These are phyloP conservation scores for Halophytophthora polymorphica DNA, from an alignment of 352 stramenopile species.

Conservation along the genomic window DNA sequence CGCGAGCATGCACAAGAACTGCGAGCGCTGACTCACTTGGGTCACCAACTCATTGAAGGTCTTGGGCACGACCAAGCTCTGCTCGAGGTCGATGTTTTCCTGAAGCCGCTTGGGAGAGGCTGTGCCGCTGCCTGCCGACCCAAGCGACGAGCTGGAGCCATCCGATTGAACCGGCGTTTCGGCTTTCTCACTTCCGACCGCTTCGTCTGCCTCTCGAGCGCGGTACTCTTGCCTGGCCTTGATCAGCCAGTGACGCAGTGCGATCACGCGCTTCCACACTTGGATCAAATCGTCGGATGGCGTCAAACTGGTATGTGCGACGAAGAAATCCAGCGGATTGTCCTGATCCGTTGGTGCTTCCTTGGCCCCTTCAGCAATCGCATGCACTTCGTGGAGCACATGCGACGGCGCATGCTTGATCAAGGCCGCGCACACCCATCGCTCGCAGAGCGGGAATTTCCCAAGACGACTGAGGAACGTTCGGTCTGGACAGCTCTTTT, in stretches of 20 bases:
- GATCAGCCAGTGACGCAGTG: slow-evolving; percentile 83
- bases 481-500: slow-evolving; percentile 67
- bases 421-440: slow-evolving; percentile 66
- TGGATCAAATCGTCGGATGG: slow-evolving; percentile 69
- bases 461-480: slow-evolving; percentile 77
- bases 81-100: slow-evolving; percentile 45
- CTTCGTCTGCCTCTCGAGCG: slow-evolving; percentile 50
- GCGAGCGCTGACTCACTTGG: slow-evolving; percentile 64
- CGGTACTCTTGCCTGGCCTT: slow-evolving; percentile 79
- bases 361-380: slow-evolving; percentile 55
- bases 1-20: slow-evolving; percentile 75
- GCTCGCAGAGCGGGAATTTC: slow-evolving; percentile 67
- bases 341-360: slow-evolving; percentile 18
- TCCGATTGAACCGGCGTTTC: neutral
- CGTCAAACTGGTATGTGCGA: slow-evolving; percentile 51
- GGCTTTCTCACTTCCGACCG: slow-evolving; percentile 3
- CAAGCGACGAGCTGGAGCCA: neutral
- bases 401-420: slow-evolving; percentile 79
- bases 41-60: slow-evolving; percentile 66
- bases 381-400: slow-evolving; percentile 73
- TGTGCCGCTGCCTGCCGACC: neutral
- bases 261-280: slow-evolving; percentile 81
- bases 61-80: slow-evolving; percentile 55
- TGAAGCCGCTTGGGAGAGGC: slow-evolving; percentile 3
- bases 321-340: slow-evolving; percentile 24